Percentiles rank a stretch among this genome's conserved stretches.
These are phyloP conservation scores for Aspergillus affinis DNA, from an alignment of 495 filamentous ascomycete genomes.

Conservation along the genomic window DNA sequence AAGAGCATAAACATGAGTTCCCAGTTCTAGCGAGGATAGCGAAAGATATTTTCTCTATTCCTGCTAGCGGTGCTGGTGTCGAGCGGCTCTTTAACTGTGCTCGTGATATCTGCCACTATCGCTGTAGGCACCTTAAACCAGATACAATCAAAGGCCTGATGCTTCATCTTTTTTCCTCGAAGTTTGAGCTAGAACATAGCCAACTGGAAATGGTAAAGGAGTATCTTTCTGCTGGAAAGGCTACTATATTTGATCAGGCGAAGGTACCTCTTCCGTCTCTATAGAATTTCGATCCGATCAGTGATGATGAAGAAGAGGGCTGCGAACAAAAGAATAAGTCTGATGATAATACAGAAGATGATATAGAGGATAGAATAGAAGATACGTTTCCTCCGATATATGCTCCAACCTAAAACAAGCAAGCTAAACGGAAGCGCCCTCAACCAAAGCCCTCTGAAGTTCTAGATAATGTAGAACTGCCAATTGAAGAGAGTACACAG, in stretches of 20 bases:
- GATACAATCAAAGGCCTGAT: neutral
- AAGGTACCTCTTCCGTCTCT: neutral
- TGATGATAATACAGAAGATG: neutral
- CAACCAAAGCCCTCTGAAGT: neutral
- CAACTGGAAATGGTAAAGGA: neutral
- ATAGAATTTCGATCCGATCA: constrained; percentile 7
- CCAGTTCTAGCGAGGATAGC: neutral
- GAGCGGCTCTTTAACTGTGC: neutral
- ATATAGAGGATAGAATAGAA: no score
- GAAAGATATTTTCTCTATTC: neutral
- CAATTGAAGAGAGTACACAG: no score
- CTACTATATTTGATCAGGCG: neutral
- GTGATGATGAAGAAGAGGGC: constrained; percentile 9
- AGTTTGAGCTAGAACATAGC: neutral
- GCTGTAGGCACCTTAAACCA: neutral
- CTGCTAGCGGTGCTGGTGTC: neutral
- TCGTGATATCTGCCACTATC: neutral
- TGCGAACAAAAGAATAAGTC: neutral
- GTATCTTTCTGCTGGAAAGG: neutral
- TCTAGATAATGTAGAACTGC: no score
- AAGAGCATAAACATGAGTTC: neutral
- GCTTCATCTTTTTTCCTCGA: neutral
- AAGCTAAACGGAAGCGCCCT: neutral
- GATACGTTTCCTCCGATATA: neutral
- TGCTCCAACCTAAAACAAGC: neutral